Evolutionary conservation across 1,284 basidiomycete genomes (phyloP), one percentile per base, ranked within the genome.

Genomic region (Golubevia pallescens): DNA sequence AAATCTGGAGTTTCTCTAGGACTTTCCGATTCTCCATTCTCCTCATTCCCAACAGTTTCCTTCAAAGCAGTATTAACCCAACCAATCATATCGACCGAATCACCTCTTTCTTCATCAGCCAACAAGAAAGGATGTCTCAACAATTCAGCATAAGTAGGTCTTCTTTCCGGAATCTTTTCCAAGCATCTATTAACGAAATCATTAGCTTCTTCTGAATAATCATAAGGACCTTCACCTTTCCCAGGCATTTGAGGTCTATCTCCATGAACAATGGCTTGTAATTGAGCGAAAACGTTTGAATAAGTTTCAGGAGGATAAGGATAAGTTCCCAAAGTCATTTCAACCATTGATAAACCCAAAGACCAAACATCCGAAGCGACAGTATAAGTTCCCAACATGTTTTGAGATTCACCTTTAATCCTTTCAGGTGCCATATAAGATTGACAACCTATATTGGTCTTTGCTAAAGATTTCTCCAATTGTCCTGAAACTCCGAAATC

Each of bases 111-210:
- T 32, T 60, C 67, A 57, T 86, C 86, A 52, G 87, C 87, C 13
- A 86, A 79, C 56, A 94, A 87, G 88, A 91, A 93, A 0, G 90
- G 90, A 78, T 97, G 94, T 63, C 89, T 88, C 86, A 97, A 87
- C 64, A 98, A 87, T 77, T 95, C 90, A 20, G 90, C 89, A 85
- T 98, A 99, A 0, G 90, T 38, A 38, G 34, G 34, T 38, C 34
- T 38, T 28, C 24, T 56, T 13, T 56, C 54, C 54, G 82, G 78
- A n/a, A 74, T 70, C 71, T 85, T 85, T 53, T 78, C 74, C 60
- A 85, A 62, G 61, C 82, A 85, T 24, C 78, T 67, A 19, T 74
- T 75, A 8, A 83, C 71, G 71, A 85, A 83, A 65, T 83, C 81
- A 32, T 77, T 67, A 13, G 82, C 81, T 1, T 66, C 66, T 34